A percentile compares a stretch with the other conserved stretches of the same genome.
Evolutionary conservation across 768 basidiomycete genomes (phyloP).

Genomic region (Calocybe gangraenosa): DNA sequence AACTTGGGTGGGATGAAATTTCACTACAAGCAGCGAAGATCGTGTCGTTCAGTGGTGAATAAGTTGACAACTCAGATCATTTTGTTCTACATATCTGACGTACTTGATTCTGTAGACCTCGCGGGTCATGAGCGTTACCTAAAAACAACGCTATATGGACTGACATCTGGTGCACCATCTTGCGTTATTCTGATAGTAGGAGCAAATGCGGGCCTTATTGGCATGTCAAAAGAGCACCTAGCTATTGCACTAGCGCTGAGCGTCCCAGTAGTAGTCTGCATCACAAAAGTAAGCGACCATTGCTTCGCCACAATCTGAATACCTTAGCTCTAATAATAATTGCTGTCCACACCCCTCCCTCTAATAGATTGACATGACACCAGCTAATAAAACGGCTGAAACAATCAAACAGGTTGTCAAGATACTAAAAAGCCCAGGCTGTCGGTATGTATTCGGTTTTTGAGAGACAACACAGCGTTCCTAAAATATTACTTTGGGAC

Average conservation of each 20-base stretch:
- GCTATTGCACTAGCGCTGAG: constrained; percentile 91
- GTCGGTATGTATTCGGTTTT: constrained; percentile 52
- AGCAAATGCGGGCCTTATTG: constrained; percentile 87
- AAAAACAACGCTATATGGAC: constrained; percentile 90
- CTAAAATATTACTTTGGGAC: background rate
- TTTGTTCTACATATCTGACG: background rate
- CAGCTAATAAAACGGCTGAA: constrained; percentile 84
- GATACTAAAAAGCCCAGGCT: constrained; percentile 89
- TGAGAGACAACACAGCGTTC: background rate
- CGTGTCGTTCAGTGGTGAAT: constrained; percentile 81
- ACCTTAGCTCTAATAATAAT: background rate
- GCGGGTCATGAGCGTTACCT: constrained; percentile 94
- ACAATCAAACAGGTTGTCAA: constrained; percentile 91
- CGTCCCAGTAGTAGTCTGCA: constrained; percentile 89
- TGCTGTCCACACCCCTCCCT: no score
- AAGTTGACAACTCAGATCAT: background rate
- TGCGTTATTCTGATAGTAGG: constrained; percentile 93
- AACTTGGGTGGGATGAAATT: constrained; percentile 95
- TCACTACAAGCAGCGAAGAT: constrained; percentile 87
- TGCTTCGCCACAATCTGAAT: background rate
- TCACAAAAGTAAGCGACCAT: constrained; percentile 70
- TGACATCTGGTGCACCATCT: constrained; percentile 91
- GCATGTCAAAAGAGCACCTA: constrained; percentile 95
- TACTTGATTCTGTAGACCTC: no score
- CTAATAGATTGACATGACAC: constrained; percentile 99